These are phyloP conservation scores for Ceratonia siliqua DNA, from an alignment of 306 rosid species.

Conservation along the genomic window DNA sequence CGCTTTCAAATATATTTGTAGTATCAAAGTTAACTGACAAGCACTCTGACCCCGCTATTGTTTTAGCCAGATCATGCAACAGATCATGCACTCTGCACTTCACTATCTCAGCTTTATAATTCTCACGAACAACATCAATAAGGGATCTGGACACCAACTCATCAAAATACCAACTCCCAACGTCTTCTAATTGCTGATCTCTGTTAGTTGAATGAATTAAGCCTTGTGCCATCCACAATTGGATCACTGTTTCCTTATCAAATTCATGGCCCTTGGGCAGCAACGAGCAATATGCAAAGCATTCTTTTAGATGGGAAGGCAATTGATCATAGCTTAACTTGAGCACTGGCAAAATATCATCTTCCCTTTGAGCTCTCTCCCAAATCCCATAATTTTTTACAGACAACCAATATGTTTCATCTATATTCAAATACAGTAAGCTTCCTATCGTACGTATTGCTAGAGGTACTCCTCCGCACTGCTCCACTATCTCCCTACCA, in stretches of 20 bases:
- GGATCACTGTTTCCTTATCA: slow-evolving; percentile 26
- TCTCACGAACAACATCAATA: slow-evolving; percentile 7
- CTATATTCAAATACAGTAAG: slow-evolving; percentile 21
- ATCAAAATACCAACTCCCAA: slow-evolving; percentile 22
- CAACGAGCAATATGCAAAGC: slow-evolving; percentile 30
- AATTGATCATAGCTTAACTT: slow-evolving; percentile 32
- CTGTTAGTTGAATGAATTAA: slow-evolving; percentile 8
- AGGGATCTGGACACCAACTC: slow-evolving; percentile 35
- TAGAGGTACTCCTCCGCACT: slow-evolving; percentile 43
- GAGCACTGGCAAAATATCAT: slow-evolving; percentile 32
- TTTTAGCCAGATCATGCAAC: slow-evolving; percentile 28
- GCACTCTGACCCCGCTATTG: not conserved
- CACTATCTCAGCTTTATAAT: slow-evolving; percentile 18
- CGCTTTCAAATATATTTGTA: not conserved
- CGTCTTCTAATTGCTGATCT: slow-evolving; percentile 18
- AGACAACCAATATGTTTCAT: slow-evolving; percentile 39
- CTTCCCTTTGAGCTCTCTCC: slow-evolving; percentile 19
- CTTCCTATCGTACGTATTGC: slow-evolving; percentile 40
- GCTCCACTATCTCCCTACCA: slow-evolving; percentile 32
- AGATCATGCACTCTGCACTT: slow-evolving; percentile 35
- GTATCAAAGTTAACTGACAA: not conserved
- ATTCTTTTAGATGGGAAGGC: slow-evolving; percentile 27
- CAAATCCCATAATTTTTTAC: slow-evolving; percentile 29
- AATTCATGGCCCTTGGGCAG: slow-evolving; percentile 26
- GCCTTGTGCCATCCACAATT: slow-evolving; percentile 30